Evolutionary conservation across 805 yeast species (phyloP).

Genomic region (Wickerhamomyces sydowiorum): DNA sequence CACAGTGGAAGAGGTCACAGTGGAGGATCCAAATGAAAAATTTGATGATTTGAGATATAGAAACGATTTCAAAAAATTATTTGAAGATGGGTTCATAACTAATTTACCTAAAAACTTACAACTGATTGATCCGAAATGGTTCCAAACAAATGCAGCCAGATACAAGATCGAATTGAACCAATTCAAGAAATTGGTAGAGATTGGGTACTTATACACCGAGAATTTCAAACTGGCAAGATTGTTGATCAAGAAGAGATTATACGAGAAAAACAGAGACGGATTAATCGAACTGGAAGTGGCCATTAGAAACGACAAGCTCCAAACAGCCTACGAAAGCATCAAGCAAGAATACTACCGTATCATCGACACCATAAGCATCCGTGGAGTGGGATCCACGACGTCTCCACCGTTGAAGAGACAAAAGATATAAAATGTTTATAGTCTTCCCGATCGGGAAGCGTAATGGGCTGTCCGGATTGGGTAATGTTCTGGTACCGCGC

Average conservation of each 20-base stretch:
- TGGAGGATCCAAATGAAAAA: constrained; percentile 91
- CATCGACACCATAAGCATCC: constrained; percentile 12
- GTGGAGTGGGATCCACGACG: not conserved
- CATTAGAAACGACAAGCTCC: constrained; percentile 63
- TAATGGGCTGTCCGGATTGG: not conserved
- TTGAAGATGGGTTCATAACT: constrained; percentile 25
- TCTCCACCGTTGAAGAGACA: not conserved
- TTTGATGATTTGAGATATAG: constrained; percentile 90
- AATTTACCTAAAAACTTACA: constrained; percentile 22
- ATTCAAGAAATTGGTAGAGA: constrained; percentile 69
- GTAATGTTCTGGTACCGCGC: no score
- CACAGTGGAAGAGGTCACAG: constrained; percentile 63
- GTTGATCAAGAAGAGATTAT: constrained; percentile 70
- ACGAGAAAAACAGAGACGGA: constrained; percentile 74
- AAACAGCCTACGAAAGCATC: constrained; percentile 64
- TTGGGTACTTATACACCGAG: constrained; percentile 46
- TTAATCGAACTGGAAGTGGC: constrained; percentile 58
- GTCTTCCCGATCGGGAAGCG: not conserved
- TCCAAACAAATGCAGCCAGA: constrained; percentile 27
- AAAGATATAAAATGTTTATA: not conserved
- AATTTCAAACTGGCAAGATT: constrained; percentile 37
- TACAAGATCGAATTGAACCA: constrained; percentile 74
- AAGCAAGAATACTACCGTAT: constrained; percentile 69
- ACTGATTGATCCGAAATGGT: constrained; percentile 31
- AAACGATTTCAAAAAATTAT: constrained; percentile 57